Conservation (phyloP, 2,329 filamentous ascomycete species). For the Pseudogymnoascus sp. region DNA sequence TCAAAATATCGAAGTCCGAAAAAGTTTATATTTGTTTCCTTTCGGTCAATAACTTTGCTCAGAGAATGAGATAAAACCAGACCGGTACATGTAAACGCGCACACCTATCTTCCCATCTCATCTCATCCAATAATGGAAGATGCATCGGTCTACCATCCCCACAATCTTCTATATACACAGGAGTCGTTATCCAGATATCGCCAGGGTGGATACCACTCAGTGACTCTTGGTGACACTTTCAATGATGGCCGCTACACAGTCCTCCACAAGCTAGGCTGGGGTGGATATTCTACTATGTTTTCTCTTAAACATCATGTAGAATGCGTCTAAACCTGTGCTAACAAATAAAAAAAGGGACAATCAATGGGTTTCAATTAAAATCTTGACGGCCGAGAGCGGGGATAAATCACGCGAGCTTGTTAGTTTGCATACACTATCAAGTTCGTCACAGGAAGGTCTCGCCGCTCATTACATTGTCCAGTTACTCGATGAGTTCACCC, state of each 20-base stretch:
- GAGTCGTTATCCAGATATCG: constrained; percentile 26
- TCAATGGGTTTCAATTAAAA: constrained; percentile 13
- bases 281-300: constrained; percentile 30
- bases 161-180: constrained; percentile 25
- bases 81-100: no score
- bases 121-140: constrained; percentile 16
- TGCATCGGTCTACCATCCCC: constrained; percentile 19
- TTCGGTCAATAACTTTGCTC: no score
- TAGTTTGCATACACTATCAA: background rate
- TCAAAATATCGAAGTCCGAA: no score
- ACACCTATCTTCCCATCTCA: no score
- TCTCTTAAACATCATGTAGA: background rate
- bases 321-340: background rate
- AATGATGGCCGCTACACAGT: constrained; percentile 36
- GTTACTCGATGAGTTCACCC: constrained; percentile 28
- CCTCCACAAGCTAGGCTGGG: constrained; percentile 39
- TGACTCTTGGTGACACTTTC: constrained; percentile 37
- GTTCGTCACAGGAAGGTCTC: constrained; percentile 10
- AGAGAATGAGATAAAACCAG: no score
- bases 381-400: constrained; percentile 1
- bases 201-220: constrained; percentile 36
- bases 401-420: background rate
- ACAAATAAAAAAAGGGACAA: background rate
- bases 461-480: constrained; percentile 24
- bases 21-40: no score